Percentiles rank a stretch among this genome's conserved stretches.
These are phyloP conservation scores for Puccinia hordei DNA, from an alignment of 1,284 basidiomycete genomes.

Conservation along the genomic window DNA sequence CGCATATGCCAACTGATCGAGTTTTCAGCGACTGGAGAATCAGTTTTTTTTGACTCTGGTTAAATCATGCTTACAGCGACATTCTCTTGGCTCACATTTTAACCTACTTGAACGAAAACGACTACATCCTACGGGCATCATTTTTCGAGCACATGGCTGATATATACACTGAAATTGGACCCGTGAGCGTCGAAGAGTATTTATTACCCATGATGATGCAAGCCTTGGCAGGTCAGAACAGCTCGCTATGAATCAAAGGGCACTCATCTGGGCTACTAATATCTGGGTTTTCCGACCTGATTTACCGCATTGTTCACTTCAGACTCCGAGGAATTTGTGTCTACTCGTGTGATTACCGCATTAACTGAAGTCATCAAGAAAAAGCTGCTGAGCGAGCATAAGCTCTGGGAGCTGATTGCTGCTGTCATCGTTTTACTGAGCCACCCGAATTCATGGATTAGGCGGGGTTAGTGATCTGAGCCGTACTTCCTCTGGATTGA, in stretches of 20 bases:
- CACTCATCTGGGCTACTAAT: conserved; percentile 3
- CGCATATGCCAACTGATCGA: neutral
- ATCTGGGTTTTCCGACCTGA: neutral
- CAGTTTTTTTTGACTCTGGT: conserved; percentile 7
- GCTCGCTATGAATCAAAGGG: neutral
- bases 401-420: conserved; percentile 91
- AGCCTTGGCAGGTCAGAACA: conserved; percentile 74
- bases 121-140: conserved; percentile 81
- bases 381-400: conserved; percentile 82
- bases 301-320: neutral
- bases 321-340: conserved; percentile 94
- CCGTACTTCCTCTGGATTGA: neutral
- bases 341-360: conserved; percentile 80
- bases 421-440: conserved; percentile 83
- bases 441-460: conserved; percentile 95
- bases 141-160: conserved; percentile 96
- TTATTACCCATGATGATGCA: conserved; percentile 93
- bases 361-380: conserved; percentile 82
- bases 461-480: conserved; percentile 68
- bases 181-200: conserved; percentile 64
- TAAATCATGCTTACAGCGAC: conserved; percentile 62
- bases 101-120: conserved; percentile 93
- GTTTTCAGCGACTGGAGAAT: neutral
- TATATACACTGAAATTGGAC: conserved; percentile 64
- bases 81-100: conserved; percentile 95